Percentiles rank a stretch among this genome's conserved stretches.
Conservation (phyloP, 2,329 filamentous ascomycete genomes). For the Fusarium musae region DNA sequence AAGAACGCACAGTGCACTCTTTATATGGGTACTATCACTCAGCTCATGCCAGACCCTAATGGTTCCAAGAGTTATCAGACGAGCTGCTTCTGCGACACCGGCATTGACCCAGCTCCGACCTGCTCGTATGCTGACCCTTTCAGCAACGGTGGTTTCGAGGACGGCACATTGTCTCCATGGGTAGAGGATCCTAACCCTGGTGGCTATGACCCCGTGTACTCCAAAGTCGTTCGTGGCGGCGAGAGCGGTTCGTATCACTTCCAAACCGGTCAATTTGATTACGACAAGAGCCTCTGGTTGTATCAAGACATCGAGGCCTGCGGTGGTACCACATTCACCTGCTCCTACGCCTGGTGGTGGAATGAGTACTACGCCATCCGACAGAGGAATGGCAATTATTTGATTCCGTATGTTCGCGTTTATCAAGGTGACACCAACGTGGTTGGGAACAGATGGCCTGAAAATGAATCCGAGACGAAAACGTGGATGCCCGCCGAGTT, state of each 20-base stretch:
- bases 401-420: conserved; percentile 2
- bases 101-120: background rate
- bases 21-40: background rate
- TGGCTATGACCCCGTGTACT: background rate
- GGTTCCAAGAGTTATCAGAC: background rate
- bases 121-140: background rate
- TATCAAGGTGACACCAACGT: background rate
- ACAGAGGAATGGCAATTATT: background rate
- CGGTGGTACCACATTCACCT: background rate
- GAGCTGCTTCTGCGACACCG: conserved; percentile 7
- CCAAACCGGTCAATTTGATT: conserved; percentile 4
- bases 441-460: background rate
- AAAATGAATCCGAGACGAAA: background rate
- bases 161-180: background rate
- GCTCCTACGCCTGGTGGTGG: conserved; percentile 2
- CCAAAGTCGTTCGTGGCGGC: background rate
- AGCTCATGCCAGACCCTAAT: background rate
- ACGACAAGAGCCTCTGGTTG: background rate
- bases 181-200: background rate
- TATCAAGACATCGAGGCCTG: conserved; percentile 10
- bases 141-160: background rate
- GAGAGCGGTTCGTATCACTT: background rate
- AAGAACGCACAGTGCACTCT: background rate
- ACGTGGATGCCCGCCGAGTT: background rate
- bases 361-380: background rate